Evolutionary conservation across 257 asterid genomes (phyloP), one percentile per base, ranked within the genome.

Genomic region (Voacanga thouarsii): DNA sequence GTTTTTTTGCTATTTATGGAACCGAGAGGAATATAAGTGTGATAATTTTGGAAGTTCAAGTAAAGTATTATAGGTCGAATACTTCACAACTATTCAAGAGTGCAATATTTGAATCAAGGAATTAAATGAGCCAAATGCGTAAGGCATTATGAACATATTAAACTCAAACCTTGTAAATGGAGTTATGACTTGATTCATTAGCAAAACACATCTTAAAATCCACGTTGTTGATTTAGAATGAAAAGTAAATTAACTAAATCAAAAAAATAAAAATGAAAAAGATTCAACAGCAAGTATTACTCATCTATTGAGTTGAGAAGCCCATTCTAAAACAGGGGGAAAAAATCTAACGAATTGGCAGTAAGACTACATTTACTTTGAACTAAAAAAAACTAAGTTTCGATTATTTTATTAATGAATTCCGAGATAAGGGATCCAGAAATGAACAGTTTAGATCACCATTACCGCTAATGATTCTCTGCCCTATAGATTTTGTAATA

Each of bases 51-150:
- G 77, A 51, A 37, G 77, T 74, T 41, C 28, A n/a, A 60, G 14
- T 49, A 53, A 12, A 64, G 33, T 28, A 15, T 28, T n/a, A 28
- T 23, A 49, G 47, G 60, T n/a, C 4, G 45, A 15, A 47, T 41
- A 2, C 30, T 5, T 2, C 49, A 9, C 30, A 30, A 44, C 23
- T 50, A 69, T 16, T 1, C 28, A 9, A 44, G 16, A 41, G 71
- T 23, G 26, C 3, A 18, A 44, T 19, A 26, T 1, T 21, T 33
- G 7, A 60, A 41, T 9, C 6, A 56, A n/a, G 57, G 41, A 77
- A 57, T 16, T 24, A n/a, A 67, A n/a, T 39, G 44, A 68, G 56
- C 57, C 75, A 15, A 77, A 66, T 68, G 53, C 75, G 7, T 56
- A 56, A 21, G 11, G 63, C 18, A 53, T 53, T 53, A 53, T 4